These are phyloP conservation scores for Olyra latifolia DNA, from an alignment of 176 grass and related monocot genomes.

Conservation along the genomic window DNA sequence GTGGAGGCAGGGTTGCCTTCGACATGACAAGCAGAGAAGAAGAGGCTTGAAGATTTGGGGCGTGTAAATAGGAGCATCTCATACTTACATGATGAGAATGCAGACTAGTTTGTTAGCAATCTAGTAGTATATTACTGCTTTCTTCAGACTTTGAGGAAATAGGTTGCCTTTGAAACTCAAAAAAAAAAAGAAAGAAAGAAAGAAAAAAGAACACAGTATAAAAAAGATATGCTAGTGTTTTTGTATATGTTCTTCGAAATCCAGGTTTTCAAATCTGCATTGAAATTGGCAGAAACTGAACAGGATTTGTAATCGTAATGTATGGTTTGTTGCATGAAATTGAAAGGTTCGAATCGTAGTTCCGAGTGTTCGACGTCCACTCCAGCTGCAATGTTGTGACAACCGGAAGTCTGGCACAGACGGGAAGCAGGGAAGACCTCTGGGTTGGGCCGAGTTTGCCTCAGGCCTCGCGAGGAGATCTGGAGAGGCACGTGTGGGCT, in stretches of 20 bases:
- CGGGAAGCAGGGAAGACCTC: background rate
- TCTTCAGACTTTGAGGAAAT: background rate
- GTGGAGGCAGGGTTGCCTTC: background rate
- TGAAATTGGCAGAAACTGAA: background rate
- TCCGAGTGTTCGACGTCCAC: background rate
- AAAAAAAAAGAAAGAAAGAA: background rate
- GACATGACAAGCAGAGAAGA: background rate
- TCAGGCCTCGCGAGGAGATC: background rate
- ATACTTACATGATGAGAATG: conserved; percentile 1
- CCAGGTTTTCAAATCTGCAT: background rate
- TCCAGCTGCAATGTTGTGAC: background rate
- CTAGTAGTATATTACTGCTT: background rate
- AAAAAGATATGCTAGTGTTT: background rate
- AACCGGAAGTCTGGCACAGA: background rate
- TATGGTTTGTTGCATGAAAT: background rate
- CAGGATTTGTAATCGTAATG: background rate
- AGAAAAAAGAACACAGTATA: background rate
- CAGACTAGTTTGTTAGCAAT: background rate
- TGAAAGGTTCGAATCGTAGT: background rate
- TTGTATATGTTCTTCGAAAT: background rate
- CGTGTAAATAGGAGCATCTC: conserved; percentile 27
- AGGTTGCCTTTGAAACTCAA: background rate
- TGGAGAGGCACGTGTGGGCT: background rate
- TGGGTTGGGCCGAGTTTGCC: background rate
- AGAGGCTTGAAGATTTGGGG: conserved; percentile 6